phyloP scores from a whole-genome alignment of 2,329 filamentous ascomycete species.

The Dactylonectria macrodidyma region DNA sequence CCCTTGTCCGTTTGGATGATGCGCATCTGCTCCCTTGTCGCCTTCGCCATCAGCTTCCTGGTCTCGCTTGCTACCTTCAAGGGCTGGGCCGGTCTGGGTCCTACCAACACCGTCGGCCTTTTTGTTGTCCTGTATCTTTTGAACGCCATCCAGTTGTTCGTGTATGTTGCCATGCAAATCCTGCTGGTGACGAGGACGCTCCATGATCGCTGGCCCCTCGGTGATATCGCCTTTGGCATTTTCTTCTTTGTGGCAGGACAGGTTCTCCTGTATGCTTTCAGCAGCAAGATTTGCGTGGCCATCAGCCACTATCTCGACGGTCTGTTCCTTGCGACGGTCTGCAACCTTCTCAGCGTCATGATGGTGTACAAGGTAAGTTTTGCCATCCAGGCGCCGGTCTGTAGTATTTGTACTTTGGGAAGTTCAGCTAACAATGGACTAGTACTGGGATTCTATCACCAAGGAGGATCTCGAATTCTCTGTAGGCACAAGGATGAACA shows the following conservation, averaged over 20 bases:
- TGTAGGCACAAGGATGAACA: constrained; percentile 94
- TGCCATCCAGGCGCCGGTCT: neutral
- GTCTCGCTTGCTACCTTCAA: constrained; percentile 95
- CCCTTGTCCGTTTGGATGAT: constrained; percentile 94
- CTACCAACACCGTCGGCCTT: constrained; percentile 88
- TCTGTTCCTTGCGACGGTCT: constrained; percentile 92
- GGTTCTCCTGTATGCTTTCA: constrained; percentile 92
- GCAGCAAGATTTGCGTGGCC: constrained; percentile 84
- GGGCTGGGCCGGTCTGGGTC: constrained; percentile 87
- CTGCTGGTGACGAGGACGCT: constrained; percentile 91
- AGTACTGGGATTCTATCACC: constrained; percentile 99
- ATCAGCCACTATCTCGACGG: constrained; percentile 95
- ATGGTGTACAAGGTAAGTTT: constrained; percentile 94
- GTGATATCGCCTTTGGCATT: constrained; percentile 90
- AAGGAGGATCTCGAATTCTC: constrained; percentile 98
- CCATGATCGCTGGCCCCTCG: constrained; percentile 95
- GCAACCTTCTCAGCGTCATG: constrained; percentile 96
- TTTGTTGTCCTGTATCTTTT: constrained; percentile 94
- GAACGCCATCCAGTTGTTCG: constrained; percentile 86
- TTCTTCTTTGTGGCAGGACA: constrained; percentile 95
- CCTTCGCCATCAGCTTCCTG: constrained; percentile 89
- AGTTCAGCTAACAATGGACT: constrained; percentile 22
- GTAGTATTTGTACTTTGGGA: neutral
- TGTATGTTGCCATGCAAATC: constrained; percentile 91
- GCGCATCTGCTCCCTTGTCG: constrained; percentile 80